Base-by-base conservation (phyloP, 2,329 filamentous ascomycete genomes). In the Triangularia setosa region DNA sequence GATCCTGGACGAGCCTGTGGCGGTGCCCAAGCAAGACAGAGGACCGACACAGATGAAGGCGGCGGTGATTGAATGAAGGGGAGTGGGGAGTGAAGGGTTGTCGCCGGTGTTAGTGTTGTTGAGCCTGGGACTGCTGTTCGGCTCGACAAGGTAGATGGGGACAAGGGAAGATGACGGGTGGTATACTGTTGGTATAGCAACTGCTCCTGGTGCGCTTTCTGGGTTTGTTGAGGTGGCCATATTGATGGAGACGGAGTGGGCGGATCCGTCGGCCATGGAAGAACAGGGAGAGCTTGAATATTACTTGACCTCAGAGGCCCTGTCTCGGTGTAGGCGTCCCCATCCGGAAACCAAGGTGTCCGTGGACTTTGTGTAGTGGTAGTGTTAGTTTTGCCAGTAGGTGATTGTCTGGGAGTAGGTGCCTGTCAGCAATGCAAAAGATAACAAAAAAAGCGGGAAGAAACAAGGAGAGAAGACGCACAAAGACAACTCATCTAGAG, bases 331-430 rank as follows among this genome's bases (percentile, higher is more conserved):
- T 69, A 65, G 4, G 56, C 63, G 1, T 66, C 67, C 4, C 25
- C 53, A 30, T 69, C 65, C 2, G 63, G 54, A 53, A 66, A 71
- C 67, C 68, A 70, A 6, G 64, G 64, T 0, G 68, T 64, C 33
- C 62, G 62, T n/a, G 69, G 69, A 18, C 65, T 68, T 23, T 62
- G 63, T 2, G 67, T 61, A 14, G 62, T 60, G 14, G 61, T 61
- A 2, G 68, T 62, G 16, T 63, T 59, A 21, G 64, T 59, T 14
- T 63, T 68, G 4, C 40, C 40, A 11, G 40, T 48, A 24, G 66
- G 61, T 18, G 63, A 65, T 65, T 69, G 65, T 66, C 57, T 65
- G 53, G 33, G 7, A 44, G 3, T 6, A 33, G 27, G 27, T 5
- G 27, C 6, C n/a, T 24, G 48, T 64, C 27, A 60, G 56, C 52